These are phyloP conservation scores for Mucor circinelloides DNA, from an alignment of 371 early-diverging fungal genomes.

Conservation along the genomic window DNA sequence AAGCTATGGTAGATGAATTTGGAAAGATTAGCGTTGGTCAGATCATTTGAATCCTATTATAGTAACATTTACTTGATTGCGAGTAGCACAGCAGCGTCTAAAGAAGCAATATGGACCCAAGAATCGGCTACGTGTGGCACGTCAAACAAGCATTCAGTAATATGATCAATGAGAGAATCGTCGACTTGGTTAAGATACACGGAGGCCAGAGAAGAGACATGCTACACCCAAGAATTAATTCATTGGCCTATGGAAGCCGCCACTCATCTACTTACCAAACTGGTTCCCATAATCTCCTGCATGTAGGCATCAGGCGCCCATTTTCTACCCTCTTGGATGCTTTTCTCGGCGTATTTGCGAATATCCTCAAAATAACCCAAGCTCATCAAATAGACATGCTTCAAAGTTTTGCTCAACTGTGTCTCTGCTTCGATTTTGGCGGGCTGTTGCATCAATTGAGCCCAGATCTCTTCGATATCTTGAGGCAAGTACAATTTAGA, in stretches of 20 bases:
- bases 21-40: not conserved
- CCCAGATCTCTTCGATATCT: constrained; percentile 52
- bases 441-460: constrained; percentile 38
- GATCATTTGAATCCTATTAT: not conserved
- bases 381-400: constrained; percentile 57
- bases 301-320: constrained; percentile 61
- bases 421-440: constrained; percentile 8
- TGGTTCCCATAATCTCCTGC: constrained; percentile 65
- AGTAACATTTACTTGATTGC: constrained; percentile 55
- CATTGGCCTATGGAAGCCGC: too few relatives aligned
- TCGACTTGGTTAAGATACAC: constrained; percentile 65
- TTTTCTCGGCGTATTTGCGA: constrained; percentile 48
- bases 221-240: constrained; percentile 50
- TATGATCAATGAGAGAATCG: constrained; percentile 58
- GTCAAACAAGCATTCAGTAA: constrained; percentile 59
- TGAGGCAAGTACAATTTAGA: constrained; percentile 24
- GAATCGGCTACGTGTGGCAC: constrained; percentile 52
- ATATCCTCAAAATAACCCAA: constrained; percentile 62
- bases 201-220: constrained; percentile 59
- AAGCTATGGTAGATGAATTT: constrained; percentile 35
- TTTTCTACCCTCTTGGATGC: constrained; percentile 47
- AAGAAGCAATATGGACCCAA: constrained; percentile 58
- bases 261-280: constrained; percentile 48
- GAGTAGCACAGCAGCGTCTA: constrained; percentile 62
- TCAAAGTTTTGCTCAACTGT: constrained; percentile 32